Evolutionary conservation across 345 rosid species (phyloP), one percentile per base, ranked within the genome.

Genomic region (Populus ilicifolia): DNA sequence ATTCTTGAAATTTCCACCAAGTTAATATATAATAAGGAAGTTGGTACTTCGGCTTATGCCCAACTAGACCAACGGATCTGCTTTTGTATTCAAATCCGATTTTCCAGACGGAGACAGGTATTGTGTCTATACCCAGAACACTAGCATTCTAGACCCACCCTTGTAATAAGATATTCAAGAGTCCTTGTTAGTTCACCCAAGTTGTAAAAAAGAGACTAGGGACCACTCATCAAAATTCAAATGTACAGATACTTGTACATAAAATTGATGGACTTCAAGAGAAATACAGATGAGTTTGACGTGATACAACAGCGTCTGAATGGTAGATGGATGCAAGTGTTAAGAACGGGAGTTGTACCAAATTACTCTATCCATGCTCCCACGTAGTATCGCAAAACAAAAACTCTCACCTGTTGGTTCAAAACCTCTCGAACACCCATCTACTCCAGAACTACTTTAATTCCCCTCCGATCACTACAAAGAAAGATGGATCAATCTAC

Each of bases 401-500:
- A 20, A 54, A 54, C 61, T 8, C 61, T 52, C 59, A 2, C 0
- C 10, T 20, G 61, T 21, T 0, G 70, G 17, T n/a, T 33, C 50
- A 10, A 77, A 36, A 35, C 71, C 21, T 13, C 50, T 5, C 6
- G 8, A 16, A 20, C 43, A 30, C 41, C 61, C 11, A 7, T 30
- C 20, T 21, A 6, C 69, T 6, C 7, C 25, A 2, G 8, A 2
- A 2, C 39, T 10, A 17, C 29, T n/a, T 75, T 25, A 12, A 18
- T n/a, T 23, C n/a, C 25, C 68, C 54, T 2, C 38, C 61, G 61
- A 21, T 21, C 21, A 25, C 41, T 43, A 25, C 77, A 30, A 21
- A 8, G 17, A 30, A 25, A 77, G 36, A 77, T 70, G 80, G 70
- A 62, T 21, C 35, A 50, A 63, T 44, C 80, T 21, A 52, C 78